These are phyloP conservation scores for Sicyos baderoa DNA, from an alignment of 306 rosid species.

Conservation along the genomic window DNA sequence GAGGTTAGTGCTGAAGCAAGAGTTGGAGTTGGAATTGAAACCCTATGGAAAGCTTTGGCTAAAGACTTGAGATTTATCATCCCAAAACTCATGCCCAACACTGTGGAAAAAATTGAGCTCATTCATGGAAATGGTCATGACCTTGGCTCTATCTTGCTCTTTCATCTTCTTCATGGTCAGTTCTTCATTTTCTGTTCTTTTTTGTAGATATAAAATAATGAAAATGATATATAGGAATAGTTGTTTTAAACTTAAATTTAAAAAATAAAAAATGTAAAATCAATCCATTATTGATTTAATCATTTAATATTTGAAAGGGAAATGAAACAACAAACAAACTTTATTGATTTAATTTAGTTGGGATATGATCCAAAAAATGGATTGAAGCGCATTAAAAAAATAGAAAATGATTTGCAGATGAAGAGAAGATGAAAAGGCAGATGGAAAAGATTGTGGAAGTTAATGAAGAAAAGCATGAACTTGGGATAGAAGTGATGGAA, in stretches of 20 bases:
- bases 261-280: too few species aligned
- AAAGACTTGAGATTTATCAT: constrained; percentile 31
- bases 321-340: too few species aligned
- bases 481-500: constrained; percentile 50
- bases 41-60: constrained; percentile 44
- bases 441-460: constrained; percentile 51
- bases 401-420: constrained; percentile 19
- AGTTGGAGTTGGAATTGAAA: constrained; percentile 34
- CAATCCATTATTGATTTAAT: too few species aligned
- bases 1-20: constrained; percentile 42
- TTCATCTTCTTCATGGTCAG: constrained; percentile 40
- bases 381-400: neutral
- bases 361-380: neutral
- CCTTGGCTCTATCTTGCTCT: constrained; percentile 43
- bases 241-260: too few species aligned
- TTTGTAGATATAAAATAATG: too few species aligned
- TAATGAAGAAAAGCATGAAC: constrained; percentile 33
- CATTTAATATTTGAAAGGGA: too few species aligned
- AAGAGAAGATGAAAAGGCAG: constrained; percentile 22
- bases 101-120: constrained; percentile 42
- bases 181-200: too few species aligned
- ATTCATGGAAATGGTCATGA: constrained; percentile 69
- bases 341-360: neutral
- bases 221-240: too few species aligned
- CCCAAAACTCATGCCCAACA: constrained; percentile 43